Conservation (phyloP, 805 yeast species). For the Yamadazyma sp. region DNA sequence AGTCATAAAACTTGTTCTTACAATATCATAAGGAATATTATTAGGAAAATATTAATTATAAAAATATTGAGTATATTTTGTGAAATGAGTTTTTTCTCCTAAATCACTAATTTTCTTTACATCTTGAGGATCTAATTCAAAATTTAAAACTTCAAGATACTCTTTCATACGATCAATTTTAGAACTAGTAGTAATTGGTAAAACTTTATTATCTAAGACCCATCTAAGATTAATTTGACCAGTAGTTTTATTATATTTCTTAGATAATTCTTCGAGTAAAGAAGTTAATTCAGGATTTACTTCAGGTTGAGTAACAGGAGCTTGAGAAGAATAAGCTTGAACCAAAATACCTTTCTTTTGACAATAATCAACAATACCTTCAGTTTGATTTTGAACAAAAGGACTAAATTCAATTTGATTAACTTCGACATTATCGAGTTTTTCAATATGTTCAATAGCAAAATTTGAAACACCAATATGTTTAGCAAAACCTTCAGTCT, state of each 20-base stretch:
- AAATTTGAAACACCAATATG: conserved; percentile 75
- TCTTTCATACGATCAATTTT: conserved; percentile 39
- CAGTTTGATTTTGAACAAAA: conserved; percentile 60
- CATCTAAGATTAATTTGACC: conserved; percentile 46
- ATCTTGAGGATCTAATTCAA: conserved; percentile 52
- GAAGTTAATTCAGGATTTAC: conserved; percentile 16
- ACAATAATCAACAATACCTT: conserved; percentile 52
- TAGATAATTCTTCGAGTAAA: conserved; percentile 30
- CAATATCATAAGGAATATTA: no score
- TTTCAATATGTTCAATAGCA: conserved; percentile 45
- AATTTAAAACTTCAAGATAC: conserved; percentile 43
- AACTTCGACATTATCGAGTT: conserved; percentile 46
- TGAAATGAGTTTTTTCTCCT: conserved; percentile 19
- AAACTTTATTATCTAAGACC: conserved; percentile 38
- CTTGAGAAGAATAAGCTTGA: conserved; percentile 68
- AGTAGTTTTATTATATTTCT: conserved; percentile 34
- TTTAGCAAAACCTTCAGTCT: conserved; percentile 54
- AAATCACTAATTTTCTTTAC: conserved; percentile 21
- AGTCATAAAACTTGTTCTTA: no score
- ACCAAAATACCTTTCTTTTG: conserved; percentile 47
- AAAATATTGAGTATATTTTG: no score
- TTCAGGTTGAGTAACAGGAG: conserved; percentile 43
- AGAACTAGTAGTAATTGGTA: conserved; percentile 46
- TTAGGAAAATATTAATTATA: no score
- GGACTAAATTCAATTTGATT: conserved; percentile 73